Evolutionary conservation across 805 yeast species (phyloP), one percentile per base, ranked within the genome.

Genomic region (Lachancea sp.): DNA sequence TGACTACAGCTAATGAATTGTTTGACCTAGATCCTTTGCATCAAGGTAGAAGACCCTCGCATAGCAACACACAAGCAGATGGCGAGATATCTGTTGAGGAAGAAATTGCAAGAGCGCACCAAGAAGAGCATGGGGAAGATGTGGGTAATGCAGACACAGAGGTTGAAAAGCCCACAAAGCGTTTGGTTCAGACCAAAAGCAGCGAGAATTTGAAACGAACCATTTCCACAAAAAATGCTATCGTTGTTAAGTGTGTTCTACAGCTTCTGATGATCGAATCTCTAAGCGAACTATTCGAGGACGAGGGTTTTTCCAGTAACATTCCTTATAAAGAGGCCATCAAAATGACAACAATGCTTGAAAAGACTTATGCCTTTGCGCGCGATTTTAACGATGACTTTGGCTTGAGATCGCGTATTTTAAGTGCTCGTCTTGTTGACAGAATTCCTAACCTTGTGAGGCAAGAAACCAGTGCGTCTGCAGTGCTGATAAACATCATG

Each of bases 361-460:
- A 78, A 48, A 68, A 70, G 42, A 84, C 95, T 42, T 90, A 86
- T 68, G 73, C 74, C 52, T 93, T 95, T 67, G 86, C 98, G 2
- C 78, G 85, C 55, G 79, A 75, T 47, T 93, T 93, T 71, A 93
- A 93, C 63, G 89, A 82, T 47, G 90, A 93, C 64, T 83, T 85
- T 62, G 89, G 88, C 44, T 70, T 93, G 55, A 73, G 99, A 52
- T 83, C 86, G n/a, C 72, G 93, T 55, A 70, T 93, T 35, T 90
- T 95, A 82, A 85, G 88, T 57, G 86, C 93, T 2, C 96, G 96
- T 1, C 82, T 89, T 34, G 91, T 90, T 66, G 95, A 88, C 57
- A 82, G 90, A 59, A 74, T 91, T 45, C 99, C 99, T 17, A 95
- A 93, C 56, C 68, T 93, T 55, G 69, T 90, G 55, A 85, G 86